Evolutionary conservation across 768 basidiomycete species (phyloP).

Genomic region (Leccinellum albellum): DNA sequence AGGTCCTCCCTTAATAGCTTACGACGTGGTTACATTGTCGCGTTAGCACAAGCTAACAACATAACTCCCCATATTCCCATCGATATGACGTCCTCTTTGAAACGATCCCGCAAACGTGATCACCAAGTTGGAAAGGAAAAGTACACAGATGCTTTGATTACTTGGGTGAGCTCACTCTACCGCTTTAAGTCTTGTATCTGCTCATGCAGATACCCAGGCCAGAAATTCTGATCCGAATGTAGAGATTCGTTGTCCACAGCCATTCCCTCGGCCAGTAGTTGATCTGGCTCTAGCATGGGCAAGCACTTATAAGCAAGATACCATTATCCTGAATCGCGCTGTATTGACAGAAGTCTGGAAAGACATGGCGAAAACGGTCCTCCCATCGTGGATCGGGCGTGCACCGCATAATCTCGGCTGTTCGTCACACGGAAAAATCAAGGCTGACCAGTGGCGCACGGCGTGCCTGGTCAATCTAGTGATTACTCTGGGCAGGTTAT

Average conservation of each 20-base stretch:
- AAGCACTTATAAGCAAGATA: not conserved
- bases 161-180: no score
- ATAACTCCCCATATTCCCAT: no score
- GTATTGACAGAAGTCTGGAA: not conserved
- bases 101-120: no score
- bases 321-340: not conserved
- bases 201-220: no score
- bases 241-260: not conserved
- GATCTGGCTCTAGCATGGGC: not conserved
- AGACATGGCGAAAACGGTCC: not conserved
- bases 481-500: not conserved
- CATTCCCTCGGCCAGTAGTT: not conserved
- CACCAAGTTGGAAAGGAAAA: no score
- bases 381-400: not conserved
- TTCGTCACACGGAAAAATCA: not conserved
- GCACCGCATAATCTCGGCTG: not conserved
- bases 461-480: not conserved
- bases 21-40: no score
- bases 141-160: no score
- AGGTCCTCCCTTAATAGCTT: no score
- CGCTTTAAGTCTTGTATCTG: no score
- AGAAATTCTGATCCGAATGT: no score
- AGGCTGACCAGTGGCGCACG: not conserved
- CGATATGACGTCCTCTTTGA: no score
- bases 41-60: no score